Percentiles rank a stretch among this genome's conserved stretches.
These are phyloP conservation scores for Bassia scoparia DNA, from an alignment of 148 eudicot species.

Conservation along the genomic window DNA sequence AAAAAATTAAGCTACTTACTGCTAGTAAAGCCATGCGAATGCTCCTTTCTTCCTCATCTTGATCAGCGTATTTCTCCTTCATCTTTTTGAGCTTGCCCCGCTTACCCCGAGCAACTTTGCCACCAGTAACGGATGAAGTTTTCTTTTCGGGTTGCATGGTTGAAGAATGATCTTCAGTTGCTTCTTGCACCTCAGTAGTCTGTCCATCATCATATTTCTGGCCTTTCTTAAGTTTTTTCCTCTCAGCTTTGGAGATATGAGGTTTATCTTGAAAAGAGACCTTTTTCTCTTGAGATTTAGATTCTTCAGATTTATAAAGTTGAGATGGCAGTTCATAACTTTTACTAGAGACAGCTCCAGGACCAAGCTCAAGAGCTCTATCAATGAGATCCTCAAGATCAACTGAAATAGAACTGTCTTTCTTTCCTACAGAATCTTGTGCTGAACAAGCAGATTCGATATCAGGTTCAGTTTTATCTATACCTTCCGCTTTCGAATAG, in stretches of 20 bases:
- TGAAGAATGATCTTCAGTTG: conserved; percentile 30
- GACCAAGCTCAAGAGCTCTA: conserved; percentile 94
- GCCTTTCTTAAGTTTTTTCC: conserved; percentile 87
- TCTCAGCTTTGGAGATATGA: conserved; percentile 82
- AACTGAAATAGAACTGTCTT: conserved; percentile 35
- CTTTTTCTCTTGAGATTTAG: conserved; percentile 36
- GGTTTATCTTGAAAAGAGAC: conserved; percentile 62
- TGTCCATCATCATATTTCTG: conserved; percentile 41
- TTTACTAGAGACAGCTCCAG: conserved; percentile 49
- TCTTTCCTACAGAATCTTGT: conserved; percentile 34
- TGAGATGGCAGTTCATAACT: conserved; percentile 49
- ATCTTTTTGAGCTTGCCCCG: conserved; percentile 87
- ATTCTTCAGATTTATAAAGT: conserved; percentile 32
- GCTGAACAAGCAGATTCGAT: conserved; percentile 19
- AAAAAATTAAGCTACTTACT: conserved; percentile 45
- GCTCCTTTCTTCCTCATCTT: conserved; percentile 91
- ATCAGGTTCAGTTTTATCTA: conserved; percentile 34
- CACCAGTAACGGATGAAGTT: conserved; percentile 43
- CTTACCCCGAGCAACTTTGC: conserved; percentile 87
- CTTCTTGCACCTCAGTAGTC: conserved; percentile 29
- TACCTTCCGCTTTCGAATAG: conserved; percentile 22
- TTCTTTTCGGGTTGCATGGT: conserved; percentile 42
- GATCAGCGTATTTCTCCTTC: conserved; percentile 95
- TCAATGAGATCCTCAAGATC: conserved; percentile 87
- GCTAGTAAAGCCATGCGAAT: conserved; percentile 94